Evolutionary conservation across 2,329 filamentous ascomycete genomes (phyloP).

Genomic region (Pyrenophora seminiperda): DNA sequence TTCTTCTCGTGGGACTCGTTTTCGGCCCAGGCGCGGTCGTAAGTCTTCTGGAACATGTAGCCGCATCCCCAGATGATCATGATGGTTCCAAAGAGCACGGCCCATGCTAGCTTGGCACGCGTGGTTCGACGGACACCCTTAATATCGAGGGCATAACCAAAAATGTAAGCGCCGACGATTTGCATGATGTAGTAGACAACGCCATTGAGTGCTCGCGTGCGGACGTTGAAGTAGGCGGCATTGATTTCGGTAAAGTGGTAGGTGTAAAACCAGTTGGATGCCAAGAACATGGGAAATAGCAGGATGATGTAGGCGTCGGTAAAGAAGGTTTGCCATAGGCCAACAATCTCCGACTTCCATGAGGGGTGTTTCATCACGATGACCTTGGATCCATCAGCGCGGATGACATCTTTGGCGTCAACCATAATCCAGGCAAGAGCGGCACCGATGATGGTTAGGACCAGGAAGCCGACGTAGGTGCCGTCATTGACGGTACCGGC

Average conservation of each 20-base stretch:
- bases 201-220: conserved; percentile 77
- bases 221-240: conserved; percentile 70
- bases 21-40: conserved; percentile 52
- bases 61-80: conserved; percentile 84
- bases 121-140: conserved; percentile 63
- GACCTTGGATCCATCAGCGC: conserved; percentile 76
- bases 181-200: conserved; percentile 80
- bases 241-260: conserved; percentile 81
- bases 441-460: conserved; percentile 78
- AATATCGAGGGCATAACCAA: conserved; percentile 72
- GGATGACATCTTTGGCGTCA: conserved; percentile 73
- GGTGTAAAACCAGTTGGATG: conserved; percentile 79
- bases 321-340: conserved; percentile 73
- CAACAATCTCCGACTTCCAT: conserved; percentile 78
- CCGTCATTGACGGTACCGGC: conserved; percentile 67
- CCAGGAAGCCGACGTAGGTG: conserved; percentile 86
- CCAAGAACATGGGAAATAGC: conserved; percentile 82
- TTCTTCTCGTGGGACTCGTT: conserved; percentile 43
- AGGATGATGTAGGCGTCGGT: conserved; percentile 74
- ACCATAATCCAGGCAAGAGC: conserved; percentile 70
- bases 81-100: conserved; percentile 68
- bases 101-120: conserved; percentile 69
- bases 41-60: conserved; percentile 73
- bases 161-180: conserved; percentile 74
- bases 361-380: conserved; percentile 91